Evolutionary conservation across 805 yeast genomes (phyloP).

Genomic region (Zygosaccharomyces pseudorouxii): DNA sequence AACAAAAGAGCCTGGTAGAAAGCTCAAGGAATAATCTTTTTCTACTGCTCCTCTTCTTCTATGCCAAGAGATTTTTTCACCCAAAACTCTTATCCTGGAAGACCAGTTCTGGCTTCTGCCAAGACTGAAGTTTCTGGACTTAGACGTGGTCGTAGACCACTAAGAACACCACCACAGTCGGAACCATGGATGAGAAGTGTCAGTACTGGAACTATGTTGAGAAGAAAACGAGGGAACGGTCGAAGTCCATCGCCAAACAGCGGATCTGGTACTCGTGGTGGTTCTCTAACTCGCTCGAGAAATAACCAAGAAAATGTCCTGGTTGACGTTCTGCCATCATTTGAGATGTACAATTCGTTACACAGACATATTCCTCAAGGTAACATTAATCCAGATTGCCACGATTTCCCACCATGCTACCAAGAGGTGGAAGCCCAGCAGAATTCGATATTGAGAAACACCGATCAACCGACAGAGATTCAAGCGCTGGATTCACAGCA

Average conservation of each 20-base stretch:
- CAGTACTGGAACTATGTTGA: conserved; percentile 21
- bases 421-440: conserved; percentile 23
- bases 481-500: conserved; percentile 5
- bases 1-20: neutral
- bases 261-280: neutral
- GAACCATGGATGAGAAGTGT: conserved; percentile 25
- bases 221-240: conserved; percentile 2
- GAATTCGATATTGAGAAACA: conserved; percentile 11
- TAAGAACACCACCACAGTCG: conserved; percentile 6
- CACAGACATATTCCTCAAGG: conserved; percentile 41
- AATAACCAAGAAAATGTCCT: conserved; percentile 17
- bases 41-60: neutral
- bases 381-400: conserved; percentile 31
- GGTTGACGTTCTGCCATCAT: conserved; percentile 61
- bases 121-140: conserved; percentile 1
- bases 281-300: neutral
- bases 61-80: neutral
- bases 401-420: conserved; percentile 37
- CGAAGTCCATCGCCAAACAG: conserved; percentile 1
- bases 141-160: conserved; percentile 8
- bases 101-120: conserved; percentile 1
- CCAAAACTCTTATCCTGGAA: neutral
- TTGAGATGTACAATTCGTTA: conserved; percentile 56
- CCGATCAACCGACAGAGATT: conserved; percentile 15
- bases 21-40: neutral